These are phyloP conservation scores for Pyrenula massariospora DNA, from an alignment of 495 filamentous ascomycete species.

Conservation along the genomic window DNA sequence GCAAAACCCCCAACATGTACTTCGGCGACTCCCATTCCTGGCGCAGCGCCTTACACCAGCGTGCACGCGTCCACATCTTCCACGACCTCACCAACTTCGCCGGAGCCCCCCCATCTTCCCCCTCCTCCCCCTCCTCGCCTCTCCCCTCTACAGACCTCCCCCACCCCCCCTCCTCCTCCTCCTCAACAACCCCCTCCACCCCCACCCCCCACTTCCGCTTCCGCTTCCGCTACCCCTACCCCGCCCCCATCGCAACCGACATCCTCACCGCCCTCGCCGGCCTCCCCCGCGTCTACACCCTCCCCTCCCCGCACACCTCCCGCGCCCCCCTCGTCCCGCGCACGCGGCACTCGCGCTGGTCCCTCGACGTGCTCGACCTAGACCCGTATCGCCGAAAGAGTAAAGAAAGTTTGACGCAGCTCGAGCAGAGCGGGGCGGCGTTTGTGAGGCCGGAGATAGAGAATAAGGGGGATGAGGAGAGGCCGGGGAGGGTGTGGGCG, in stretches of 20 bases:
- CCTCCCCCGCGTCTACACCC: background rate
- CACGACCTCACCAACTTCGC: no score
- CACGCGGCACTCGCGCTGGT: background rate
- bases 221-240: background rate
- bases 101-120: no score
- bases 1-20: background rate
- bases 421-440: no score
- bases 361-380: background rate
- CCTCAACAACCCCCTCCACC: background rate
- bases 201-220: no score
- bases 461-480: background rate
- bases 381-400: background rate
- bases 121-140: no score
- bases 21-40: background rate
- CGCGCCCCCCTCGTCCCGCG: background rate
- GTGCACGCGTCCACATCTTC: background rate
- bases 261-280: background rate
- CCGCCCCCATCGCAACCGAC: background rate
- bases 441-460: background rate
- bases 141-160: no score
- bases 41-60: background rate
- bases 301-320: background rate
- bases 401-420: no score
- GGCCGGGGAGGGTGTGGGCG: background rate
- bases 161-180: no score